Base-by-base conservation (phyloP, 495 filamentous ascomycete genomes). In the Neurospora sp. region DNA sequence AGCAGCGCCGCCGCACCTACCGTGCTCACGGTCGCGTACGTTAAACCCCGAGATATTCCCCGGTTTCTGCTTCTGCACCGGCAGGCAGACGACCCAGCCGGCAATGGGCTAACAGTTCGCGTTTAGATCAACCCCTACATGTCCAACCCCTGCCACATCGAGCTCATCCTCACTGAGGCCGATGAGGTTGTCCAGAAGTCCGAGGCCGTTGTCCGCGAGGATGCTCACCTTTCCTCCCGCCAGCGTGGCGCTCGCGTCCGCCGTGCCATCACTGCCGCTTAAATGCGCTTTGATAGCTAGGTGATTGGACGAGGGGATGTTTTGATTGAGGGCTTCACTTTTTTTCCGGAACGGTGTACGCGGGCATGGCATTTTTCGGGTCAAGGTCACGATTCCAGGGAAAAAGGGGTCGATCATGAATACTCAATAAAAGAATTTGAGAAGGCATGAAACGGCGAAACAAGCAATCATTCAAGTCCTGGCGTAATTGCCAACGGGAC, bases 131-230 rank as follows among this genome's bases (percentile, higher is more conserved):
- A 97, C 89, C 94, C 94, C 71, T 98, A 98, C 89, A 98, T 98
- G 96, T 97, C 93, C 72, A 96, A 97, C 89, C 96, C 96, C 74
- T 99, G 94, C 91, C 96, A 99, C 89, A 96, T 99, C 85, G 96
- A 99, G 87, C 86, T 98, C 73, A 98, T 99, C 90, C 90, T 99
- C 76, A 97, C 96, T 79, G 96, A 99, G 88, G 93, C 88, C 71
- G 90, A 94, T 79, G 96, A 99, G 88, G 87, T 91, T 75, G 91
- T 97, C 74, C 88, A 93, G 85, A 98, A 98, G 88, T 89, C 87
- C 45, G 87, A 89, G 76, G 82, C 87, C 48, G 86, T 89, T 77
- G 87, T 86, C 70, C 86, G 88, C 74, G 87, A 91, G 76, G 77
- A 83, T 68, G 78, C 81, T 73, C 90, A 89, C 79, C 85, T 99